These are phyloP conservation scores for Aspergillus diversus DNA, from an alignment of 495 filamentous ascomycete species.

Conservation along the genomic window DNA sequence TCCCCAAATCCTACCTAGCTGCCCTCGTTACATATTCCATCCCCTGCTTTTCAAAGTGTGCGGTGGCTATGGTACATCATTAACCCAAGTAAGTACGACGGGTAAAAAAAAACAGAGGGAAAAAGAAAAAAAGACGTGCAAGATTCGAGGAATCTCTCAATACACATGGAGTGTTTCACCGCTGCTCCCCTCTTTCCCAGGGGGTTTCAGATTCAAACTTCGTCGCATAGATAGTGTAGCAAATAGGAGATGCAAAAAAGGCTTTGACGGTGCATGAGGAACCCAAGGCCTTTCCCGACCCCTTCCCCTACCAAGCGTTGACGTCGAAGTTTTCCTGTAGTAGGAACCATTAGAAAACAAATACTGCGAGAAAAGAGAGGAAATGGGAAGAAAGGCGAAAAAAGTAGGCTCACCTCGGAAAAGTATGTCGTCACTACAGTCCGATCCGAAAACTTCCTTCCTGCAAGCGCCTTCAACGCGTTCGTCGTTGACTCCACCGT, in stretches of 20 bases:
- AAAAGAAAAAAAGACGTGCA: neutral
- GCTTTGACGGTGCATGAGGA: neutral
- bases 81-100: slow-evolving; percentile 16
- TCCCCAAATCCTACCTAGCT: neutral
- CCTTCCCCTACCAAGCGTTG: slow-evolving; percentile 62
- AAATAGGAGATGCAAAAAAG: slow-evolving; percentile 6
- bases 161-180: neutral
- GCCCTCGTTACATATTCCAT: slow-evolving; percentile 6
- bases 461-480: slow-evolving; percentile 83
- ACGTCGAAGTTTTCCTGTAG: slow-evolving; percentile 78
- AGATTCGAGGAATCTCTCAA: too few relatives aligned
- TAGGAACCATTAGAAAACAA: slow-evolving; percentile 15
- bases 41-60: neutral
- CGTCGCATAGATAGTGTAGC: slow-evolving; percentile 9
- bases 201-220: slow-evolving; percentile 18
- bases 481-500: slow-evolving; percentile 75
- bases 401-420: slow-evolving; percentile 67
- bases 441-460: slow-evolving; percentile 91
- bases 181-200: neutral
- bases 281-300: neutral
- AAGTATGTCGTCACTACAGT: slow-evolving; percentile 97
- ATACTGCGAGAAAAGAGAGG: neutral
- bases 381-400: neutral
- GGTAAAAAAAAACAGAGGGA: neutral
- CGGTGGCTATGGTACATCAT: slow-evolving; percentile 23